Evolutionary conservation across 202 grass and related monocot genomes (phyloP), one percentile per base, ranked within the genome.

Genomic region (Alloteropsis angusta): DNA sequence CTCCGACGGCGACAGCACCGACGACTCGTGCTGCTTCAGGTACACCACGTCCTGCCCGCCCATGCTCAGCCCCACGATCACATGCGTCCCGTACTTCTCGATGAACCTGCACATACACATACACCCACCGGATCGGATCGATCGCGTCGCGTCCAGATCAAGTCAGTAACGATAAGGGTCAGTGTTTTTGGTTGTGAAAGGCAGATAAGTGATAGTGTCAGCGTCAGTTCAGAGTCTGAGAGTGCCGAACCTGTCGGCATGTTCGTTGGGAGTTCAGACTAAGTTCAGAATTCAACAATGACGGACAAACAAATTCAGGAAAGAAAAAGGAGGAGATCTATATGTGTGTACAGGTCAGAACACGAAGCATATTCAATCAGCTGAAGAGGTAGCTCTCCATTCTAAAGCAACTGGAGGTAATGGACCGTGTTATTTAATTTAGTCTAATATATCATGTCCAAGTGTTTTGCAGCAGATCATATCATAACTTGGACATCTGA

Each of bases 31-130:
- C 75, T 99, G 96, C 81, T 92, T 86, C 75, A 93, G 88, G 77
- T 89, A 89, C 38, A 93, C 86, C 63, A 93, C 92, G 78, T 99
- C 96, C 71, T 99, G 88, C 12, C 96, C 96, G 84, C 96, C 96
- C 71, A 99, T 90, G 85, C 96, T 93, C 28, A 99, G 86, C 54
- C 90, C 96, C 18, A 89, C 86, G 18, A 96, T 41, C 76, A 96
- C 73, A 44, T 99, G 96, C 5, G 96, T 99, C 72, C 96, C 96
- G 48, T 93, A 99, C 49, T 88, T 91, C 55, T 96, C 84, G 57
- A 96, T 96, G 80, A 99, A 99, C 1, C 96, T 99, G 87, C 55
- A 19, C 11, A 49, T 5, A 10, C 55, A 19, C 11, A 49, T 5
- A 10, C 37, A 10, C n/a, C 42, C 25, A 37, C 53, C 26, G 17